Conservation (phyloP, 2,329 filamentous ascomycete species). For the Colletotrichum paranaense region DNA sequence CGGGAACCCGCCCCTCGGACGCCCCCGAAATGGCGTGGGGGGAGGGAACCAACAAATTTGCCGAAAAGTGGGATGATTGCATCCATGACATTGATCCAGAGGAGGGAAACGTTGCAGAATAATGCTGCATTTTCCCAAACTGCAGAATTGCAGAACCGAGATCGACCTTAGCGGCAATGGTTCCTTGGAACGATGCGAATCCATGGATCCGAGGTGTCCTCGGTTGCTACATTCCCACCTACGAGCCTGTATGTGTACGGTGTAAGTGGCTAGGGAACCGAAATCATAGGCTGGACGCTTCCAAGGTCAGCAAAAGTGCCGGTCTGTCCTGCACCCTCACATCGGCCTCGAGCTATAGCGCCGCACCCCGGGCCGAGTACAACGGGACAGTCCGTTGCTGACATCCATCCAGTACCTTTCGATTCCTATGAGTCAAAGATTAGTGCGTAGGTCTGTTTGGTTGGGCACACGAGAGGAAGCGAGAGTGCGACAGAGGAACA, state of each 20-base stretch:
- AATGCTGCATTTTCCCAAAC: not conserved
- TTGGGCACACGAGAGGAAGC: too few relatives aligned
- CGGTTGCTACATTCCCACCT: not conserved
- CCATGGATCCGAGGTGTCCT: not conserved
- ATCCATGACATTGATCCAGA: too few relatives aligned
- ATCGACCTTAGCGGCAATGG: slow-evolving; percentile 4
- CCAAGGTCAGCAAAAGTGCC: not conserved
- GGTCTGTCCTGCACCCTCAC: not conserved
- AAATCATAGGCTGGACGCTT: not conserved
- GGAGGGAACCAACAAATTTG: not conserved
- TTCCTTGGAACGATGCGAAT: not conserved
- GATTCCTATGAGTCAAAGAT: too few relatives aligned
- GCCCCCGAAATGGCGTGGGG: slow-evolving; percentile 19
- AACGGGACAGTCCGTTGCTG: not conserved
- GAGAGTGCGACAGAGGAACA: too few relatives aligned
- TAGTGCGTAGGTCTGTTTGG: too few relatives aligned
- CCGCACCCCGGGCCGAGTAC: not conserved
- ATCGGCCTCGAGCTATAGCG: not conserved
- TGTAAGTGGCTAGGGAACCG: not conserved
- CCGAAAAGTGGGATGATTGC: not conserved
- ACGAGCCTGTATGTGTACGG: too few relatives aligned
- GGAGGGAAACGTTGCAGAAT: not conserved
- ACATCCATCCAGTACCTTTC: not conserved
- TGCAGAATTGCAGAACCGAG: not conserved
- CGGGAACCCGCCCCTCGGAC: not conserved